These are phyloP conservation scores for Epichloe sibirici DNA, from an alignment of 2,329 filamentous ascomycete species.

Conservation along the genomic window DNA sequence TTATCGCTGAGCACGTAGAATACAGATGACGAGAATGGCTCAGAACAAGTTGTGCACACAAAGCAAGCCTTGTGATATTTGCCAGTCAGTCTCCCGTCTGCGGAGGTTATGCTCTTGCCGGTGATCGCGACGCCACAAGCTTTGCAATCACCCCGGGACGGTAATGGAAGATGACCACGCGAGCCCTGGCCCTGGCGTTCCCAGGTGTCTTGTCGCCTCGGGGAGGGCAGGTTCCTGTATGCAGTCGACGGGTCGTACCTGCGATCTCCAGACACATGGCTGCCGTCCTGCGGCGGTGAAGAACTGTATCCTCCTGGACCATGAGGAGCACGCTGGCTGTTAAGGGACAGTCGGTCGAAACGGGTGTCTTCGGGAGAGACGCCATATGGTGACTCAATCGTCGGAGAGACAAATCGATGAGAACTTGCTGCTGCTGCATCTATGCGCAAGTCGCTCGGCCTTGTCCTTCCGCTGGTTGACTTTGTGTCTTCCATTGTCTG, in stretches of 20 bases:
- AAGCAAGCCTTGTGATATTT: constrained; percentile 95
- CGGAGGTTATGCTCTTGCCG: constrained; percentile 87
- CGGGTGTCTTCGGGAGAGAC: constrained; percentile 13
- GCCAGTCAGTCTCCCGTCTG: constrained; percentile 81
- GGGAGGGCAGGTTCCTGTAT: not conserved
- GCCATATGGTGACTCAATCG: constrained; percentile 17
- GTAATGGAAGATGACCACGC: constrained; percentile 25
- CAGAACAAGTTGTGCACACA: constrained; percentile 71
- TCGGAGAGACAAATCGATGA: constrained; percentile 13
- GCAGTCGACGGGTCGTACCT: not conserved
- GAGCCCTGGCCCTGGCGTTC: constrained; percentile 23
- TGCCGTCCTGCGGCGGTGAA: constrained; percentile 1
- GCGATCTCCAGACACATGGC: not conserved
- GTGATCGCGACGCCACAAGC: constrained; percentile 68
- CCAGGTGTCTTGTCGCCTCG: not conserved
- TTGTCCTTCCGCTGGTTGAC: constrained; percentile 30
- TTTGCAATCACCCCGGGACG: constrained; percentile 65
- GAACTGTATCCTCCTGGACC: constrained; percentile 5
- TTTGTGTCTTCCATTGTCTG: constrained; percentile 44
- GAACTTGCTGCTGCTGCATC: constrained; percentile 21
- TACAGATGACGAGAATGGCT: constrained; percentile 73
- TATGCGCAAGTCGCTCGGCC: constrained; percentile 18
- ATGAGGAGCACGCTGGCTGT: not conserved
- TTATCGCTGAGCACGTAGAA: constrained; percentile 85
- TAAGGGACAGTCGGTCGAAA: constrained; percentile 2